Evolutionary conservation across 2,329 filamentous ascomycete genomes (phyloP), one percentile per base, ranked within the genome.

Genomic region (Coniella lustricola): DNA sequence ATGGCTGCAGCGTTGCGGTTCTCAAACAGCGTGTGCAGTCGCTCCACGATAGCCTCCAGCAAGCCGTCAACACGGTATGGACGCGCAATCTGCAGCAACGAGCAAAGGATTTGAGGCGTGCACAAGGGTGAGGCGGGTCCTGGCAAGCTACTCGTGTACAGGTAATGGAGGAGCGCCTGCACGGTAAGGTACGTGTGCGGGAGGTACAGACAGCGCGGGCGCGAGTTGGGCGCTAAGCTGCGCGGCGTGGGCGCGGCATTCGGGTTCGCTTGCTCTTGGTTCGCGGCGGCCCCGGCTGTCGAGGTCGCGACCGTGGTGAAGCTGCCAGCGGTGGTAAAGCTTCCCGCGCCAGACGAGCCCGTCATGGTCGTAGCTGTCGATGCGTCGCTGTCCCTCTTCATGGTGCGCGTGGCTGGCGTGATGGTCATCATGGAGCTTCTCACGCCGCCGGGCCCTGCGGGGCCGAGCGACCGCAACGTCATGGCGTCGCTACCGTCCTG

Each of bases 41-140:
- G 81, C 65, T 97, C 90, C 9, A 97, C 88, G 2, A 94, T 88
- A 0, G 89, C 89, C 68, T 98, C 93, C 1, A 97, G 73, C 2
- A 98, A 76, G 0, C 93, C 93, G 59, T 97, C 90, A 40, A 98
- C 79, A 55, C 90, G 87, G 64, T 98, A 98, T 0, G 93, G 91
- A 4, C 93, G 82, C 0, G 93, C 87, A 48, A 98, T 82, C 64
- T 98, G 93, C 7, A 98, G 77, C 5, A 98, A 78, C 8, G 91
- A 96, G 70, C 93, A 98, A 38, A 97, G 80, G 18, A 96, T 95
- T 58, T 97, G 93, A 0, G 93, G 91, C 0, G 90, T 95, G 63
- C 90, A 95, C 29, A 96, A 78, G 1, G 82, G 77, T 5, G 87
- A 90, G 10, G 79, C 79, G 1, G 82, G 77, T 0, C 85, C 74